Base-by-base conservation (phyloP, 2,329 filamentous ascomycete genomes). In the Tolypocladium tropicale region DNA sequence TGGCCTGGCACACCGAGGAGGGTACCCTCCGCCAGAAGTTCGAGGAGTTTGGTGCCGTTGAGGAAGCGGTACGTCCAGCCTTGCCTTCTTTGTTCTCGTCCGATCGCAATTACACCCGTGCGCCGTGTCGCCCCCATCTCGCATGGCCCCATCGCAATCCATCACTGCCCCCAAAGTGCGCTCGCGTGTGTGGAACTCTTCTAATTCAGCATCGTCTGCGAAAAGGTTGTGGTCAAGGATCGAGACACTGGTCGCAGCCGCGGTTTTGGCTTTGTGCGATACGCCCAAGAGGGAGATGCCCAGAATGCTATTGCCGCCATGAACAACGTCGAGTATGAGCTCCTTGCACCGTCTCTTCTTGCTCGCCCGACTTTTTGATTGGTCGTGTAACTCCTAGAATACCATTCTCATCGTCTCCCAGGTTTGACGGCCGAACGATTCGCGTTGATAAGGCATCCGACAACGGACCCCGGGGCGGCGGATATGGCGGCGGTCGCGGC, bases 1-100 rank as follows among this genome's bases (percentile, higher is more conserved):
- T 99, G 65, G 90, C 94, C 68, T 99, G 94, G 94, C 92, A 96
- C 78, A 99, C 94, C 62, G 91, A 95, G 74, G 93, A 97, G 75
- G 76, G 77, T 49, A 91, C 89, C 64, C 79, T 99, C 63, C 88
- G 89, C 68, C 78, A 87, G 70, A 96, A 96, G 75, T 99, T 99
- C 72, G 87, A 93, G 72, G 87, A 94, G 73, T 96, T 90, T 69
- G 93, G 93, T 59, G 78, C 79, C 46, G 88, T 99, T 63, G 91
- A 96, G 72, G 93, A 99, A 84, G 94, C 94, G 66, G 94, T 97
- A 83, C 74, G 90, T 88, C 58, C 18, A 54, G 21, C 52, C 36
- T 53, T 43, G 32, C 57, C 58, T 49, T 53, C 53, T 32, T 54
- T 56, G 11, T 53, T 53, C 25, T 55, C 34, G 33, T 48, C 32